Evolutionary conservation across 2,329 filamentous ascomycete genomes (phyloP), one percentile per base, ranked within the genome.

Genomic region (Arthrobotrys sphaeroides): DNA sequence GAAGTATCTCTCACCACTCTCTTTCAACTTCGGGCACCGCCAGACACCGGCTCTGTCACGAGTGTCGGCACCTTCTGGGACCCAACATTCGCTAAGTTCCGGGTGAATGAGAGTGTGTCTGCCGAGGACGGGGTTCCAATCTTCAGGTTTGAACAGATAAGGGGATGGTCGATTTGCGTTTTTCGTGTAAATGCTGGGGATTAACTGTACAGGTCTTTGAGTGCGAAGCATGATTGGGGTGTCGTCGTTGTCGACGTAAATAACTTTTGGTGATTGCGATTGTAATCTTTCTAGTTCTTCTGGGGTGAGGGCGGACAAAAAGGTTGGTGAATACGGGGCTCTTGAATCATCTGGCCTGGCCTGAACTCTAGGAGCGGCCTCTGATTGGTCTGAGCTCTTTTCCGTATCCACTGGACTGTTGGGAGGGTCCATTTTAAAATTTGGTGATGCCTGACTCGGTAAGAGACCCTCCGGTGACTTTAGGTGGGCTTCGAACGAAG

Each of bases 11-110:
- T 55, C 51, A 12, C 51, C 51, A 13, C 51, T 55, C 10, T 22
- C 16, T 38, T 55, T 55, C 16, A 55, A 5, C 7, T 38, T 13
- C 13, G 51, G 51, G 51, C 16, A 55, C 18, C 31, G 18, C 31
- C 16, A 55, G 0, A 55, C 18, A 1, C 51, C 51, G 3, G 38
- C 5, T 5, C 12, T 24, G 6, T 55, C 51, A n/a, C 51, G 31
- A 10, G 51, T 38, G 3, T 55, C 31, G 1, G 31, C 51, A 22
- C 16, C 51, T n/a, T 55, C 51, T 3, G 51, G 51, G 3, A 55
- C 51, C 51, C 51, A 55, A 55, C 51, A 55, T 9, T 55, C 51
- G n/a, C 5, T 24, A n/a, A 4, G 5, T 55, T 55, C 51, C n/a
- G 51, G 51, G n/a, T 55, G 51, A 12, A 55, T 31, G 16, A 55